These are phyloP conservation scores for Crithidia thermophila DNA, from an alignment of 208 protist species.

Conservation along the genomic window DNA sequence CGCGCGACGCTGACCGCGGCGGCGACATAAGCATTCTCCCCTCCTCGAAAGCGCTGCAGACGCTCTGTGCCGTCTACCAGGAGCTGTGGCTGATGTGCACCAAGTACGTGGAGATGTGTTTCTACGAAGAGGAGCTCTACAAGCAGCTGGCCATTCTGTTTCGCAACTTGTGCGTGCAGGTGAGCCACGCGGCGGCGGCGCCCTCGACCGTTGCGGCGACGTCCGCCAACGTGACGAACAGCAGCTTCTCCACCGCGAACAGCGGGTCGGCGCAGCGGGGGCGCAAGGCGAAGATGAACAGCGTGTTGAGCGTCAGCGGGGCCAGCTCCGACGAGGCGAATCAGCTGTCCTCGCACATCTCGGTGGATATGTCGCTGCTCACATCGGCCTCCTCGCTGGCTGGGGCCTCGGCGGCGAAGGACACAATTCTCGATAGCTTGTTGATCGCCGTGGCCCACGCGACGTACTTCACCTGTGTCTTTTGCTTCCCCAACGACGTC, in stretches of 20 bases:
- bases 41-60: background rate
- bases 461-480: conserved; percentile 62
- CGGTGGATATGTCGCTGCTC: conserved; percentile 31
- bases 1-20: background rate
- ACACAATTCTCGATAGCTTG: conserved; percentile 62
- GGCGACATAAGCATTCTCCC: conserved; percentile 18
- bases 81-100: conserved; percentile 30
- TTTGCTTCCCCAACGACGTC: conserved; percentile 85
- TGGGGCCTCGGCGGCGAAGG: conserved; percentile 48
- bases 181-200: conserved; percentile 1
- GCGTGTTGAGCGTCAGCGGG: background rate
- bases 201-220: background rate
- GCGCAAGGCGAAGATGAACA: background rate
- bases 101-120: conserved; percentile 30
- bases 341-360: conserved; percentile 3
- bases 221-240: background rate
- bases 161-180: conserved; percentile 11
- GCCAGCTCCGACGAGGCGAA: background rate
- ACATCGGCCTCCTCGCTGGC: conserved; percentile 42
- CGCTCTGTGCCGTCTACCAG: conserved; percentile 12
- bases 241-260: background rate
- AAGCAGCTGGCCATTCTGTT: conserved; percentile 29
- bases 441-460: conserved; percentile 52
- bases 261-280: background rate
- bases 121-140: conserved; percentile 31